phyloP scores from a whole-genome alignment of 2,329 filamentous ascomycete species.

The Huntiella decipiens region DNA sequence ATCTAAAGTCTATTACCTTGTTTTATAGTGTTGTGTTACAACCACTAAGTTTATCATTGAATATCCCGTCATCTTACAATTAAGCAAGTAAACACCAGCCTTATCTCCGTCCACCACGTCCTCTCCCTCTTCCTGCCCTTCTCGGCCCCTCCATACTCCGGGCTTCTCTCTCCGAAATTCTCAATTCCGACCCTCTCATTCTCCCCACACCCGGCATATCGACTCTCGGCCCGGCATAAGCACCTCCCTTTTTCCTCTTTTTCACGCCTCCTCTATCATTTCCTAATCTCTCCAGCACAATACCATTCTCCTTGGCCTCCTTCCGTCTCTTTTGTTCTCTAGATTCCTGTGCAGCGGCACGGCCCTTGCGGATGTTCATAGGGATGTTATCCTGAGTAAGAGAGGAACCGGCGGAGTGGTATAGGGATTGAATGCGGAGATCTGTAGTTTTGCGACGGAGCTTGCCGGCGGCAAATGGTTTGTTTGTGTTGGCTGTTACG shows the following conservation, averaged over 20 bases:
- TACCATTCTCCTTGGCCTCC: conserved; percentile 77
- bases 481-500: conserved; percentile 18
- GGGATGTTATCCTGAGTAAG: conserved; percentile 75
- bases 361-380: conserved; percentile 71
- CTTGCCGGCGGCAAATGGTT: conserved; percentile 38
- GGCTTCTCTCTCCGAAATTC: conserved; percentile 60
- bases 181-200: conserved; percentile 62
- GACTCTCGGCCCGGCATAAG: conserved; percentile 37
- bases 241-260: conserved; percentile 23
- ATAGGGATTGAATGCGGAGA: conserved; percentile 57
- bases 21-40: no score
- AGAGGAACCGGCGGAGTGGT: conserved; percentile 49
- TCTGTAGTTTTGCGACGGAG: conserved; percentile 69
- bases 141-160: conserved; percentile 41
- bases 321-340: conserved; percentile 53
- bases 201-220: conserved; percentile 64
- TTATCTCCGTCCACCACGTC: conserved; percentile 16
- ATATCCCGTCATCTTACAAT: no score
- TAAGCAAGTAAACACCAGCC: no score
- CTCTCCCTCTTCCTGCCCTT: conserved; percentile 15
- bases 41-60: no score
- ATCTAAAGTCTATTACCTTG: no score
- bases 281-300: conserved; percentile 52
- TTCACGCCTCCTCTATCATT: conserved; percentile 17
- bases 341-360: conserved; percentile 42